These are phyloP conservation scores for Neopestalotiopsis rosae DNA, from an alignment of 2,329 filamentous ascomycete species.

Conservation along the genomic window DNA sequence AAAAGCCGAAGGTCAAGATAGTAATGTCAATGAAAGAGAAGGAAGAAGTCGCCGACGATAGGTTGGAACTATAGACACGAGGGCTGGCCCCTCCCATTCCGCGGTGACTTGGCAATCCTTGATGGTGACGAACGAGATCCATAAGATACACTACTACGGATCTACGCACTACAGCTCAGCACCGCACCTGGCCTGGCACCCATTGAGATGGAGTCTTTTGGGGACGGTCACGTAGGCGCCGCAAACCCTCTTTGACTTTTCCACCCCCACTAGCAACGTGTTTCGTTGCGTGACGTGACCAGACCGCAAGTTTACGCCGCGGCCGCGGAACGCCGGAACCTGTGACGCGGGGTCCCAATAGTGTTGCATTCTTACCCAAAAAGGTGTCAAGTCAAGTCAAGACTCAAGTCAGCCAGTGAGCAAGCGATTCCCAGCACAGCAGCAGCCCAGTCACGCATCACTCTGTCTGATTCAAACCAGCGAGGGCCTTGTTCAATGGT, in stretches of 20 bases:
- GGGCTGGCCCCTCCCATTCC: neutral
- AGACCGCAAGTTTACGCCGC: conserved; percentile 13
- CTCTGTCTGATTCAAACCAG: neutral
- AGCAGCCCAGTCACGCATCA: neutral
- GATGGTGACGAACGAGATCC: neutral
- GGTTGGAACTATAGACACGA: neutral
- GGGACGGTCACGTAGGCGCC: neutral
- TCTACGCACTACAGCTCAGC: neutral
- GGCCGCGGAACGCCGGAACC: neutral
- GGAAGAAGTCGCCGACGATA: neutral
- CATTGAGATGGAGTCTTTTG: neutral
- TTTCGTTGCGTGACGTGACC: conserved; percentile 9
- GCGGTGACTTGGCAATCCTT: neutral
- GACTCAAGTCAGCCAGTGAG: neutral
- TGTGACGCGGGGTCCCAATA: conserved; percentile 6
- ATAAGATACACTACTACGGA: neutral
- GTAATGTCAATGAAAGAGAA: no score
- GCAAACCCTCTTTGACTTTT: neutral
- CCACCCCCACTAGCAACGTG: neutral
- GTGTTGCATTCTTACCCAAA: conserved; percentile 2
- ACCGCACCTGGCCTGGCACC: neutral
- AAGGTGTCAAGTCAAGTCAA: neutral
- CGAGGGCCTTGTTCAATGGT: neutral
- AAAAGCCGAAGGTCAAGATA: no score
- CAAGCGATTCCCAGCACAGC: neutral